Percentiles rank a stretch among this genome's conserved stretches.
Conservation (phyloP, 305 asterid genomes). For the Fraxinus floribunda region DNA sequence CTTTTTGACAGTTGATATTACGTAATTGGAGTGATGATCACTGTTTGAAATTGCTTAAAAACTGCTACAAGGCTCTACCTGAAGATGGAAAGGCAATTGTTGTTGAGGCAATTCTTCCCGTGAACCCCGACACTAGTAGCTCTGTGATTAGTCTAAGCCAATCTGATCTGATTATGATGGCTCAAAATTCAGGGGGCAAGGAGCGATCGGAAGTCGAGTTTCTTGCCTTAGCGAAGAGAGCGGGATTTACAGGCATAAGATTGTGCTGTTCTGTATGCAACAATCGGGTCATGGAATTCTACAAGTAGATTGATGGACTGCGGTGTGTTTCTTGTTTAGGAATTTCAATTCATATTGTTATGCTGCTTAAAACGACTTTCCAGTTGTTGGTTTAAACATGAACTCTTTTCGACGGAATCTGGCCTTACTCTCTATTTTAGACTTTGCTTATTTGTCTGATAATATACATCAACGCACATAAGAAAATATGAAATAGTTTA, state of each 20-base stretch:
- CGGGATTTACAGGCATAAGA: conserved; percentile 24
- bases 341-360: background rate
- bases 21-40: conserved; percentile 22
- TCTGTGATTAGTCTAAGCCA: conserved; percentile 4
- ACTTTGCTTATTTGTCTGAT: no score
- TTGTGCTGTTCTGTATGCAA: conserved; percentile 4
- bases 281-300: conserved; percentile 18
- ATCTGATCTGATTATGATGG: conserved; percentile 17
- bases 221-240: conserved; percentile 16
- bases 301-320: conserved; percentile 1
- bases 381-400: background rate
- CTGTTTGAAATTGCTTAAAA: conserved; percentile 23
- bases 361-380: background rate
- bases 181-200: conserved; percentile 15
- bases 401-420: no score
- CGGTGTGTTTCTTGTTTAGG: background rate
- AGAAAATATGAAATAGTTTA: no score
- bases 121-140: background rate
- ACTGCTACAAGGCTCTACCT: conserved; percentile 31
- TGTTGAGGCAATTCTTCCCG: conserved; percentile 17
- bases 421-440: no score
- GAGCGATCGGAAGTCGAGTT: conserved; percentile 18
- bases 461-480: no score
- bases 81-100: conserved; percentile 23
- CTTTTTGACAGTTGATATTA: background rate